Evolutionary conservation across 108 stramenopile species (phyloP).

Genomic region (Phaeodactylum tricornutum): DNA sequence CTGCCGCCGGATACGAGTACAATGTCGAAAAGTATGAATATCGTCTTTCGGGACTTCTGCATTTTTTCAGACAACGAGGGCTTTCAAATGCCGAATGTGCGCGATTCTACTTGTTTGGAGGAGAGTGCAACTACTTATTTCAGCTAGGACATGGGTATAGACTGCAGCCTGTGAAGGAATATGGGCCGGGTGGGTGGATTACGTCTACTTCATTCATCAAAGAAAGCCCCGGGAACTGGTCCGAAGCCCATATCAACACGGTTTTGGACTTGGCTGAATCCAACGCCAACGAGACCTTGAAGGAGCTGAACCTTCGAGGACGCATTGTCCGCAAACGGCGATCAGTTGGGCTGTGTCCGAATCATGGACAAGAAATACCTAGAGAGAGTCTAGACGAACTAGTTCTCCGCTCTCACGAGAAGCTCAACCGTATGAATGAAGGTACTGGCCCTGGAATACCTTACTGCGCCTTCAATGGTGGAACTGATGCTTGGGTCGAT

Average conservation of each 20-base stretch:
- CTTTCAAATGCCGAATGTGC: conserved; percentile 55
- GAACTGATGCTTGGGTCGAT: conserved; percentile 88
- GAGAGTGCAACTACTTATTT: conserved; percentile 88
- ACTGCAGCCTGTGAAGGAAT: conserved; percentile 65
- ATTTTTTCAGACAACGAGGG: conserved; percentile 52
- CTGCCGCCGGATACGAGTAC: conserved; percentile 93
- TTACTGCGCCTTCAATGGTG: conserved; percentile 92
- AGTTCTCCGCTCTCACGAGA: conserved; percentile 67
- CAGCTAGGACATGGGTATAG: conserved; percentile 59
- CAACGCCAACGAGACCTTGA: conserved; percentile 31
- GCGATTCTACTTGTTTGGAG: conserved; percentile 89
- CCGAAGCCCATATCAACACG: conserved; percentile 34
- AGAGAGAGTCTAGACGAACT: conserved; percentile 86
- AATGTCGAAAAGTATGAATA: conserved; percentile 77
- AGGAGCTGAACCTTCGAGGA: conserved; percentile 62
- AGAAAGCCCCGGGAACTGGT: conserved; percentile 80
- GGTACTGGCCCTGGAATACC: conserved; percentile 43
- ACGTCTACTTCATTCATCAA: conserved; percentile 58
- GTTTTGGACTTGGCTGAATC: conserved; percentile 70
- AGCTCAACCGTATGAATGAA: conserved; percentile 29
- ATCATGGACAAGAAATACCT: conserved; percentile 40
- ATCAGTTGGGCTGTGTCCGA: conserved; percentile 79
- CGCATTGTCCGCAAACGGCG: conserved; percentile 78
- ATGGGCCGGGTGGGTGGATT: conserved; percentile 80
- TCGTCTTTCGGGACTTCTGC: conserved; percentile 70